Evolutionary conservation across 352 stramenopile genomes (phyloP).

Genomic region (Phytophthora nicotianae): DNA sequence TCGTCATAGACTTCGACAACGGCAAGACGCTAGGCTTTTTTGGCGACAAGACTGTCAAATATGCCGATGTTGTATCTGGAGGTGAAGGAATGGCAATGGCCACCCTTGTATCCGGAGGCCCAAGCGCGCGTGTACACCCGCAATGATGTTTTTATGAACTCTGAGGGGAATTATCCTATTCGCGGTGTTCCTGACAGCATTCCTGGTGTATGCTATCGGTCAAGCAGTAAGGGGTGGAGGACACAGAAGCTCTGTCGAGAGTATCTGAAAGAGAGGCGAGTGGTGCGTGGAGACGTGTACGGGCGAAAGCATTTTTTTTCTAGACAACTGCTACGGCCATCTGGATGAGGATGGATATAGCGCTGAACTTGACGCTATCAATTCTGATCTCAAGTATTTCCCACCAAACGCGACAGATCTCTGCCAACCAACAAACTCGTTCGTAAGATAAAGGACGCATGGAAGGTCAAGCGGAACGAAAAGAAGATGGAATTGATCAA

Average conservation of each 20-base stretch:
- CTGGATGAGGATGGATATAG: not conserved
- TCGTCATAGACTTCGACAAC: slow-evolving; percentile 3
- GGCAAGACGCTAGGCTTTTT: slow-evolving; percentile 3
- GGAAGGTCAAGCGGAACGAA: slow-evolving; percentile 11
- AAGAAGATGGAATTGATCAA: slow-evolving; percentile 18
- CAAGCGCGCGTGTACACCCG: not conserved
- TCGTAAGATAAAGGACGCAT: slow-evolving; percentile 13
- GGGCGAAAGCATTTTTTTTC: slow-evolving; percentile 5
- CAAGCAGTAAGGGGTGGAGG: not conserved
- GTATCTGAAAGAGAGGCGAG: not conserved
- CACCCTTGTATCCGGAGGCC: not conserved
- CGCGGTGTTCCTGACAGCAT: not conserved
- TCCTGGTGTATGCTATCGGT: not conserved
- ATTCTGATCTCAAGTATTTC: slow-evolving; percentile 2
- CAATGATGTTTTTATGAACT: not conserved
- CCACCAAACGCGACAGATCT: not conserved
- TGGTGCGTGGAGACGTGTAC: not conserved
- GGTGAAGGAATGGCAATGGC: not conserved
- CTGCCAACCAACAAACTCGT: slow-evolving; percentile 6
- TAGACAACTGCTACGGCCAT: slow-evolving; percentile 12
- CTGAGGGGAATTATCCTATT: not conserved
- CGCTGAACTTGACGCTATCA: slow-evolving; percentile 1
- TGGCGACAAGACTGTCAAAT: not conserved
- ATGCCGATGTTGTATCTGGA: slow-evolving; percentile 1
- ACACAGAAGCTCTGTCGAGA: not conserved